Base-by-base conservation (phyloP, 257 asterid genomes). In the Salvia miltiorrhiza region DNA sequence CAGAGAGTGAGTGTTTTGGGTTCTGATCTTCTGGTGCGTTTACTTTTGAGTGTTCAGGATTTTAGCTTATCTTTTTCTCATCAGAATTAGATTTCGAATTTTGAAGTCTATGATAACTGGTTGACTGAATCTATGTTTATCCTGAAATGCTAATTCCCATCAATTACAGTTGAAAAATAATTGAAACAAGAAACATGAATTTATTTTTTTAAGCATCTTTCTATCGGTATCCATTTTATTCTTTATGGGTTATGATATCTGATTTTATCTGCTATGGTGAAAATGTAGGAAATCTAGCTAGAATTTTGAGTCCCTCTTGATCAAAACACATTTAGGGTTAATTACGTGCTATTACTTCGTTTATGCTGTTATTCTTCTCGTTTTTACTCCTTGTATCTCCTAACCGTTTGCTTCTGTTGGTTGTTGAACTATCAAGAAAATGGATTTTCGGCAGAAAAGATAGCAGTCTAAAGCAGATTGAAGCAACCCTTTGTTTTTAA, bases 91-190 rank as follows among this genome's bases (percentile, higher is more conserved):
- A 54, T 66, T 63, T 52, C 24, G 56, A 23, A 33, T 23, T 69
- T 43, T 54, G 17, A 47, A 49, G 73, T 55, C 65, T 58, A 10
- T 12, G 58, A 14, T 65, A 65, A 49, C 53, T 64, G 73, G 68
- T 76, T 71, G 77, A 65, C 73, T 65, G 80, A 65, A 64, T 71
- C 63, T 47, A 49, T 56, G 33, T 50, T 47, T 55, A 61, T 69
- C 39, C 23, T 44, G 39, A 63, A 74, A 44, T 4, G 30, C 24
- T 63, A 17, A 52, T 55, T 55, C 52, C 44, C n/a, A 30, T 68
- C 71, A 53, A 61, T 63, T 43, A 28, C 35, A 30, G 35, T 30
- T 5, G 35, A 7, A 30, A 2, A 30, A 30, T n/a, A 23, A 44
- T 44, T 21, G 7, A 21, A 55, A 20, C 24, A 16, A 48, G 67